A percentile compares a stretch with the other conserved stretches of the same genome.
These are phyloP conservation scores for Calonectria pauciramosa DNA, from an alignment of 2,329 filamentous ascomycete species.

Conservation along the genomic window DNA sequence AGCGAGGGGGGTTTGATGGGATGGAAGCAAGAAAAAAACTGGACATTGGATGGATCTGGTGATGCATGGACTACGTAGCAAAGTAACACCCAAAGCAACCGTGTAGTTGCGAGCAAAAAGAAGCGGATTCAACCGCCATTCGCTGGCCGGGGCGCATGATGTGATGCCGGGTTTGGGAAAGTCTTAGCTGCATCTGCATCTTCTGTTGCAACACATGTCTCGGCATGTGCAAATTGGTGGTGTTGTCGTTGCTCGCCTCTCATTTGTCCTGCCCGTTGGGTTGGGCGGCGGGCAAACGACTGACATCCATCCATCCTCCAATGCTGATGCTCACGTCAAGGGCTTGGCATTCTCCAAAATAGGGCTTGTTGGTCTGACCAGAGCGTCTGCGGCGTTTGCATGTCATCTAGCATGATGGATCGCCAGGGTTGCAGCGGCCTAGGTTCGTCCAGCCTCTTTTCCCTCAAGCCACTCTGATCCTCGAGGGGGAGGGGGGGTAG, in stretches of 20 bases:
- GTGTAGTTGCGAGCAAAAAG: neutral
- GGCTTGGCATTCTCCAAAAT: neutral
- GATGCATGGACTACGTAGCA: slow-evolving; percentile 12
- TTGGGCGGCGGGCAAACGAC: neutral
- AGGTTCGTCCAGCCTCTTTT: neutral
- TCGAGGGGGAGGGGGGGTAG: neutral
- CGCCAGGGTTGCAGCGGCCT: neutral
- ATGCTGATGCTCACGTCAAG: neutral
- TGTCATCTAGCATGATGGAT: slow-evolving; percentile 8
- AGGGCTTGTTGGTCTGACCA: neutral
- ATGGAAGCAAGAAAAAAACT: neutral
- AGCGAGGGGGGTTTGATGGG: neutral
- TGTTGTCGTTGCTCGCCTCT: neutral
- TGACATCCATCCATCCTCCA: neutral
- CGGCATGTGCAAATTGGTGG: neutral
- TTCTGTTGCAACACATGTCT: neutral
- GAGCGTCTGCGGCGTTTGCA: neutral
- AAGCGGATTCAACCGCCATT: neutral
- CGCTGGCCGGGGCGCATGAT: neutral
- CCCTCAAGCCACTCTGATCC: neutral
- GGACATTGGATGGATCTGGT: slow-evolving; percentile 7
- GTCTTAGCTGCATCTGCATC: neutral
- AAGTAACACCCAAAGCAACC: neutral
- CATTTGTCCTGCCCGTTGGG: neutral
- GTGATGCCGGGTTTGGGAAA: neutral